A percentile compares a stretch with the other conserved stretches of the same genome.
Conservation (phyloP, 306 rosid genomes). For the Aeschynomene evenia region DNA sequence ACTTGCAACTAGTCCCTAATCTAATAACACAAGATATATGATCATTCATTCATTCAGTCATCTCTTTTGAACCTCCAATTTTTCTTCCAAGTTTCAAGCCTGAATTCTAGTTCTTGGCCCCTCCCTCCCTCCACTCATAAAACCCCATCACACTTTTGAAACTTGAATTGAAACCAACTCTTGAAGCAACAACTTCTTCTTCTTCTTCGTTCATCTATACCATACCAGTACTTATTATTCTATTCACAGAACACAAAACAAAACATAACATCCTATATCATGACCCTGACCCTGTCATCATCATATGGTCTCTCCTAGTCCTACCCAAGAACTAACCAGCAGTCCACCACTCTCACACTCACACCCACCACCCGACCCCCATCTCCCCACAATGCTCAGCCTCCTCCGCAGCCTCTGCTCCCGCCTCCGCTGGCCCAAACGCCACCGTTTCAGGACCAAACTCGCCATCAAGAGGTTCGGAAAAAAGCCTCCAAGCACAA, state of each 20-base stretch:
- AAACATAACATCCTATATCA: not conserved
- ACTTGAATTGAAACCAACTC: not conserved
- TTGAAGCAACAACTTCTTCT: not conserved
- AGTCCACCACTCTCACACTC: too few relatives aligned
- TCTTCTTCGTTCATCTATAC: too few relatives aligned
- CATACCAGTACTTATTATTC: too few relatives aligned
- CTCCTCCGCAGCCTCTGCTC: conserved; percentile 54
- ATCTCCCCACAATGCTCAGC: conserved; percentile 43
- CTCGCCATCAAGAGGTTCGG: conserved; percentile 44
- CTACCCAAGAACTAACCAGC: too few relatives aligned
- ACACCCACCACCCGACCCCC: not conserved
- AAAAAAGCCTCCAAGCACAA: conserved; percentile 36
- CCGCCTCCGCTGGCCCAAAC: conserved; percentile 51
- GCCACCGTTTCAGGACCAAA: conserved; percentile 43
- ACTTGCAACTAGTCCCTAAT: not conserved
- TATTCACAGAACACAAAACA: not conserved
- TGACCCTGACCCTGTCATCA: not conserved
- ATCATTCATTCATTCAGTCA: too few relatives aligned
- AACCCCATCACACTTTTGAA: not conserved
- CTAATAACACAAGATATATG: not conserved
- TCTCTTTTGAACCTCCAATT: not conserved
- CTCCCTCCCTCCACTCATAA: not conserved
- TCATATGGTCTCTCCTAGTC: not conserved
- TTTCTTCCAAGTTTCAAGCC: not conserved
- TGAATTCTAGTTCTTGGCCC: not conserved